Base-by-base conservation (phyloP, 2,329 filamentous ascomycete genomes). In the Claviceps cyperi region DNA sequence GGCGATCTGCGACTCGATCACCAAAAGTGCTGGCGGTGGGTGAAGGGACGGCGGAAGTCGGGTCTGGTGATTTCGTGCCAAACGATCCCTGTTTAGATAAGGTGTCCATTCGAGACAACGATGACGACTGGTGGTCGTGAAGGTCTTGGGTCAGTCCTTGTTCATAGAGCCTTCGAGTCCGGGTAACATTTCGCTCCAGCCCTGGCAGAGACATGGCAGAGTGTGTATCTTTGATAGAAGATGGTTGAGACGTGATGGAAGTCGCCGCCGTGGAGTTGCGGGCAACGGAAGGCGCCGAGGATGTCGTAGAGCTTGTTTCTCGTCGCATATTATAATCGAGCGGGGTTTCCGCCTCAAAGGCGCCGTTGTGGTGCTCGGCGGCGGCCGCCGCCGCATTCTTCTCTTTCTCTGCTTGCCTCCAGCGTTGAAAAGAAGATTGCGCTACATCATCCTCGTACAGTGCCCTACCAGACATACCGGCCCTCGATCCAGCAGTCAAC, bases 371-470 rank as follows among this genome's bases (percentile, higher is more conserved):
- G 9, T 65, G 59, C 2, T 69, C 60, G 11, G 72, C 68, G 5
- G 70, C 69, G 6, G 64, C 58, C 2, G 66, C 69, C 5, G 64
- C 58, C 2, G 66, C 63, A 49, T 67, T 68, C 56, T 70, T 76
- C 51, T 83, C 78, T 60, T 70, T 79, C 54, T 84, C 79, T 22
- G 74, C 68, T 52, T 75, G 73, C 50, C 82, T 76, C 69, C 86
- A 79, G 60, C 78, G 84, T 59, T 94, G 89, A 60, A 95, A 96
- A 8, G 86, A 76, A 2, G 90, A 94, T 64, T 84, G 69, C 24
- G 82, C 78, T 17, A 96, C 78, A 64, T 98, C 92, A 57, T 92
- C 83, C 24, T 94, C 89, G 60, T 96, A 97, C 2, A 95, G 65
- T 0, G 81, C 55, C 79, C 82, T 22, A 77, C 86, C 85, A 44